A percentile compares a stretch with the other conserved stretches of the same genome.
Conservation (phyloP, 2,329 filamentous ascomycete genomes). For the Exophiala bonariae region DNA sequence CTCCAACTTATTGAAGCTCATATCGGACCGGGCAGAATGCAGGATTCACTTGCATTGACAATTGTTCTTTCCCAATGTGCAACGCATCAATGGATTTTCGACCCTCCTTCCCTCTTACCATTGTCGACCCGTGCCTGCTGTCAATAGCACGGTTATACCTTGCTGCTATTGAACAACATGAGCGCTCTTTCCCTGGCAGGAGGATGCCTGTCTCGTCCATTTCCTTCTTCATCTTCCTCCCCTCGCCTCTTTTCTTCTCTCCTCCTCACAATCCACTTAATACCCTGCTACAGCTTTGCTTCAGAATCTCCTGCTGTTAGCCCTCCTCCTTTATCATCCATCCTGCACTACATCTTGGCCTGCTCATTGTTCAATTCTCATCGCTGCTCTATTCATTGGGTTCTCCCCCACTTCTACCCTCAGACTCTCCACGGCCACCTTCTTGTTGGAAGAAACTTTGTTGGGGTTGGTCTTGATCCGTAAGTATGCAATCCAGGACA, state of each 20-base stretch:
- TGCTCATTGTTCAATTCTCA: slow-evolving; percentile 29
- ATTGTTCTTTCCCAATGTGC: no score
- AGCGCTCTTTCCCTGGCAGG: not conserved
- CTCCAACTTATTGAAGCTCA: no score
- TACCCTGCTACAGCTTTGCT: slow-evolving; percentile 27
- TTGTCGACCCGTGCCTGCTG: no score
- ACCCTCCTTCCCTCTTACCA: no score
- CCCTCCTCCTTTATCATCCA: slow-evolving; percentile 28
- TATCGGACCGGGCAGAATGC: no score
- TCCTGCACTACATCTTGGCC: slow-evolving; percentile 30
- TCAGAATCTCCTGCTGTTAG: slow-evolving; percentile 26
- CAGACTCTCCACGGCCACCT: slow-evolving; percentile 12
- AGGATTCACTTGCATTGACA: no score
- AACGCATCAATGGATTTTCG: no score
- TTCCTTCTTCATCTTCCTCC: slow-evolving; percentile 11
- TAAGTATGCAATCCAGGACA: no score
- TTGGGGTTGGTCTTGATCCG: slow-evolving; percentile 1
- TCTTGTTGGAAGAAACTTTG: slow-evolving; percentile 7
- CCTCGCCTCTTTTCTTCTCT: slow-evolving; percentile 15
- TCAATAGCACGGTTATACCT: no score
- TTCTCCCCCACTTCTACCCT: slow-evolving; percentile 19
- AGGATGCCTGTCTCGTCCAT: slow-evolving; percentile 4
- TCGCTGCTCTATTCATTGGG: slow-evolving; percentile 27
- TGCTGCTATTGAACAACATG: no score
- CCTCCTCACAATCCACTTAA: slow-evolving; percentile 21